These are phyloP conservation scores for Termitomyces sp. DNA, from an alignment of 768 basidiomycete species.

Conservation along the genomic window DNA sequence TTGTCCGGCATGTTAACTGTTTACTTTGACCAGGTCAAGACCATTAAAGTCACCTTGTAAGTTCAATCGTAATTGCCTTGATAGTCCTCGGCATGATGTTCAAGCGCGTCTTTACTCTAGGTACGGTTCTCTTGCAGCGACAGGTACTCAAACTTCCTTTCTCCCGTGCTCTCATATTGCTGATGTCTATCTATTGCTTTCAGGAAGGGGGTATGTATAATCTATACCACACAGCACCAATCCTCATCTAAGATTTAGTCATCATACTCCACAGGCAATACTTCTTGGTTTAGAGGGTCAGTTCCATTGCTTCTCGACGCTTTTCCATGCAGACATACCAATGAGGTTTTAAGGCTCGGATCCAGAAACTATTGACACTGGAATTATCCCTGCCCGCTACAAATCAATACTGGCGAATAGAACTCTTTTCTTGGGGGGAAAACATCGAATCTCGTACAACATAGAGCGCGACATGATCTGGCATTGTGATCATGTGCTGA, in stretches of 20 bases:
- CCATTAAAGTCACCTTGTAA: slow-evolving; percentile 81
- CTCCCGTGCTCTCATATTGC: neutral
- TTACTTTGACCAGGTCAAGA: slow-evolving; percentile 47
- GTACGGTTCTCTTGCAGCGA: slow-evolving; percentile 91
- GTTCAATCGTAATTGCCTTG: slow-evolving; percentile 3
- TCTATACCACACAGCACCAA: neutral
- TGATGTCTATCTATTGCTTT: slow-evolving; percentile 3
- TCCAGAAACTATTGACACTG: slow-evolving; percentile 89
- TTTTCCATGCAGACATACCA: neutral
- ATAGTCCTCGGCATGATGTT: neutral
- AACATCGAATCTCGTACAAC: slow-evolving; percentile 75
- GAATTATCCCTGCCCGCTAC: slow-evolving; percentile 76
- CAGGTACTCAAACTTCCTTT: slow-evolving; percentile 42
- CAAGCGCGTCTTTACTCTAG: slow-evolving; percentile 27
- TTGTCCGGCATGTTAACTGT: neutral
- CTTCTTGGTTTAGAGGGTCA: slow-evolving; percentile 73
- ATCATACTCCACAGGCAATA: slow-evolving; percentile 85
- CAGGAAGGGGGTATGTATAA: slow-evolving; percentile 68
- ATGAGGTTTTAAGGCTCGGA: slow-evolving; percentile 53
- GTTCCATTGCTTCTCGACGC: neutral
- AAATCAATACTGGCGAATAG: slow-evolving; percentile 60
- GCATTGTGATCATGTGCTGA: slow-evolving; percentile 85
- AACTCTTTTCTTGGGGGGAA: slow-evolving; percentile 63
- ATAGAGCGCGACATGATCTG: slow-evolving; percentile 91
- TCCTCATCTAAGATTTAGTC: slow-evolving; percentile 32